Percentiles rank a stretch among this genome's conserved stretches.
These are phyloP conservation scores for Aspergillus clavatus DNA, from an alignment of 2,329 filamentous ascomycete genomes.

Conservation along the genomic window DNA sequence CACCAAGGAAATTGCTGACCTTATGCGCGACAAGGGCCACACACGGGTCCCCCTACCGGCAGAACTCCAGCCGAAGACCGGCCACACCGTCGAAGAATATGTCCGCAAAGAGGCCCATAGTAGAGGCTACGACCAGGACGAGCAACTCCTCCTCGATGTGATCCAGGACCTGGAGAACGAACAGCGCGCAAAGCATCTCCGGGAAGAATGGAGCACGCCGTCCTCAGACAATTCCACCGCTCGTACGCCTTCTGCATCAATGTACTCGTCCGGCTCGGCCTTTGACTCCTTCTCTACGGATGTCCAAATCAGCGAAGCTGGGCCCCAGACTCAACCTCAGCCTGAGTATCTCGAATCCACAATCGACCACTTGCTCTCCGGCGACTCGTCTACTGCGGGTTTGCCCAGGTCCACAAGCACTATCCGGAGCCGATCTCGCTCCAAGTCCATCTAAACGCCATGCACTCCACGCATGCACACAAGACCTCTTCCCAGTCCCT, in stretches of 20 bases:
- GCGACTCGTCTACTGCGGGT: not conserved
- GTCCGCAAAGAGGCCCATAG: not conserved
- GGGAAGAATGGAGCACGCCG: not conserved
- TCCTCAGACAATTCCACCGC: not conserved
- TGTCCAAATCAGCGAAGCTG: no score
- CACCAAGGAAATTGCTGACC: not conserved
- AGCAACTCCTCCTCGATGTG: not conserved
- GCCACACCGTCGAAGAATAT: not conserved
- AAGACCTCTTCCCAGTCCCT: not conserved
- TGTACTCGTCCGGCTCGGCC: no score
- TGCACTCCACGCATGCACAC: not conserved
- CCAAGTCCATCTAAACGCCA: not conserved
- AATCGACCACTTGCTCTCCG: not conserved
- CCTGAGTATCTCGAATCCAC: no score
- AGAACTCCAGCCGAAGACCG: not conserved
- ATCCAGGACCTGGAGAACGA: not conserved
- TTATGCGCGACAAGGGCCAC: not conserved
- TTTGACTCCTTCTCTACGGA: not conserved
- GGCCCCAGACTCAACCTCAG: no score
- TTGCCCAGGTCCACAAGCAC: not conserved
- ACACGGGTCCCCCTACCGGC: not conserved
- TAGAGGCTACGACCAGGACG: not conserved
- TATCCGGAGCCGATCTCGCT: not conserved
- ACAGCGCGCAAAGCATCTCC: not conserved
- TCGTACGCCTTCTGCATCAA: no score